phyloP scores from a whole-genome alignment of 805 yeast genomes.

The Kurtzmaniella fragi region DNA sequence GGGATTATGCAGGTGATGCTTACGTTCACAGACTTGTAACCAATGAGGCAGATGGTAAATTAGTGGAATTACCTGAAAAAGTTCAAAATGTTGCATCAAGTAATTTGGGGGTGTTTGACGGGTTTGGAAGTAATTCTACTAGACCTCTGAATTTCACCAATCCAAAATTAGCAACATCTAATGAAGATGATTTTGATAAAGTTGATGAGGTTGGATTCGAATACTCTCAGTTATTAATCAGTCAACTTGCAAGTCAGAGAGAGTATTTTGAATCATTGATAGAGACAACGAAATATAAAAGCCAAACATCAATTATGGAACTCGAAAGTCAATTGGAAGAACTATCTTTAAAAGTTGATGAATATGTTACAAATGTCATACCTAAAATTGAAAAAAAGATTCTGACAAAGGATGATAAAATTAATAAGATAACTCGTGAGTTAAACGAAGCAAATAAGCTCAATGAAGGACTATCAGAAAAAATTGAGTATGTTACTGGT shows the following conservation, averaged over 20 bases:
- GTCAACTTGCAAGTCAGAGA: conserved; percentile 82
- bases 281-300: not conserved
- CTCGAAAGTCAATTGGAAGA: conserved; percentile 27
- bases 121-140: conserved; percentile 1
- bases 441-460: conserved; percentile 26
- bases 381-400: conserved; percentile 32
- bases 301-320: conserved; percentile 17
- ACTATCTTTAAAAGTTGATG: conserved; percentile 16
- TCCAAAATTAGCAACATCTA: conserved; percentile 6
- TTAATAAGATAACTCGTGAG: conserved; percentile 24
- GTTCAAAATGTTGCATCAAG: conserved; percentile 2
- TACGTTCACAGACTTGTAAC: conserved; percentile 84
- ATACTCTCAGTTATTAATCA: conserved; percentile 70
- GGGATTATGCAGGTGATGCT: conserved; percentile 92
- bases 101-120: conserved; percentile 2
- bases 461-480: conserved; percentile 34
- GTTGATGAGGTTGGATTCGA: conserved; percentile 65
- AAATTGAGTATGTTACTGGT: conserved; percentile 29
- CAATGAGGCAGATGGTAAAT: conserved; percentile 82
- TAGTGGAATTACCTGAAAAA: conserved; percentile 65
- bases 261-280: conserved; percentile 64
- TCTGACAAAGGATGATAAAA: conserved; percentile 22
- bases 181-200: conserved; percentile 19
- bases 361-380: conserved; percentile 21
- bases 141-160: conserved; percentile 3